Conservation (phyloP, 2,329 filamentous ascomycete species). For the Aspergillus caelatus region DNA sequence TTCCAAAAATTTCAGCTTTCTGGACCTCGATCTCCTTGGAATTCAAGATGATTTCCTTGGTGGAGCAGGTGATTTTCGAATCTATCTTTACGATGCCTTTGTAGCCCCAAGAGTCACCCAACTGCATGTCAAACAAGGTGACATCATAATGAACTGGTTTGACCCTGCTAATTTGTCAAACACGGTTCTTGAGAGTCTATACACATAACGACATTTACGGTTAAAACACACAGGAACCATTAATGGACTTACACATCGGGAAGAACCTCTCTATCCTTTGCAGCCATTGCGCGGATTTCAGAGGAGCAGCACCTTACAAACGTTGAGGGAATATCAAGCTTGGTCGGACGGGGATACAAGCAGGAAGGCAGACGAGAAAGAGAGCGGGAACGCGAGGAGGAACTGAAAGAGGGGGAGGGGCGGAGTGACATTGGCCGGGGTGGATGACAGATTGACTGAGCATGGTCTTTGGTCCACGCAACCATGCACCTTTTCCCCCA, state of each 20-base stretch:
- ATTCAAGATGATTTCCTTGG: slow-evolving; percentile 81
- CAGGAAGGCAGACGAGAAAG: slow-evolving; percentile 17
- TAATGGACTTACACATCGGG: slow-evolving; percentile 44
- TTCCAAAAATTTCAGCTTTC: slow-evolving; percentile 49
- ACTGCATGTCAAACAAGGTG: slow-evolving; percentile 76
- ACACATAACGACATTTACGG: neutral
- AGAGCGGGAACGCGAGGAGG: slow-evolving; percentile 21
- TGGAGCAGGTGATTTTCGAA: slow-evolving; percentile 69
- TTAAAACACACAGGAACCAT: neutral
- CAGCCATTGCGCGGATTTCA: slow-evolving; percentile 47
- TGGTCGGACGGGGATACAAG: slow-evolving; percentile 17
- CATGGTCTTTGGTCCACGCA: slow-evolving; percentile 30
- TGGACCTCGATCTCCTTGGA: slow-evolving; percentile 79
- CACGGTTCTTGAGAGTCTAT: slow-evolving; percentile 2
- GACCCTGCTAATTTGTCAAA: slow-evolving; percentile 52
- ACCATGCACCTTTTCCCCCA: slow-evolving; percentile 38
- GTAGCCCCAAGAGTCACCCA: slow-evolving; percentile 74
- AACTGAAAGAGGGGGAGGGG: slow-evolving; percentile 23
- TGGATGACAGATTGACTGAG: slow-evolving; percentile 28
- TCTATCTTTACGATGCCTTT: slow-evolving; percentile 83
- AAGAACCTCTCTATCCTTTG: slow-evolving; percentile 48
- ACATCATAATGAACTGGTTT: slow-evolving; percentile 86
- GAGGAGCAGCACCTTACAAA: slow-evolving; percentile 43
- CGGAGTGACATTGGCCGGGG: slow-evolving; percentile 21
- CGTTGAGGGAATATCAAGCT: slow-evolving; percentile 20